phyloP scores from a whole-genome alignment of 306 rosid genomes.

The Prinsepia uniflora region DNA sequence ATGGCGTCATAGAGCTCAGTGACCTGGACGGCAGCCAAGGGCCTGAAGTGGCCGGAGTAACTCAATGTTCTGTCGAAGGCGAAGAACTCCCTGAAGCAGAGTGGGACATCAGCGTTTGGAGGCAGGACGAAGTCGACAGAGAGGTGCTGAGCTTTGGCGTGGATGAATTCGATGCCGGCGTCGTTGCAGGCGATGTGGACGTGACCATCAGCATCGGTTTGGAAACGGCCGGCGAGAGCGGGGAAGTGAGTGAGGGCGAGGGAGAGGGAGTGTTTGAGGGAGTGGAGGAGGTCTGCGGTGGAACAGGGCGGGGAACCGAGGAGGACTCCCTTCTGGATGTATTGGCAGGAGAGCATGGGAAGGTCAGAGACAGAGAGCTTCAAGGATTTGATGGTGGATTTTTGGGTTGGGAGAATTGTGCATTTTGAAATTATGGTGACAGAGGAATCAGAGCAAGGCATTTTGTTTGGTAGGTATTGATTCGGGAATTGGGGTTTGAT shows the following conservation, averaged over 20 bases:
- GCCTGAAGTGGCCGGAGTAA: constrained; percentile 58
- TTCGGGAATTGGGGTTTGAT: background rate
- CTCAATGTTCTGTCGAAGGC: constrained; percentile 57
- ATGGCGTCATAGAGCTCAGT: constrained; percentile 75
- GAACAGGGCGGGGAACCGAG: constrained; percentile 52
- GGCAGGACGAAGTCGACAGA: constrained; percentile 24
- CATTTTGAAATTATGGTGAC: constrained; percentile 55
- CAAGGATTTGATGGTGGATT: constrained; percentile 45
- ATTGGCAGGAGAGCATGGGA: constrained; percentile 88
- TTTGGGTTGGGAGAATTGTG: constrained; percentile 44
- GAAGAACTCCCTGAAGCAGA: constrained; percentile 64
- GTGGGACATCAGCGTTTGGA: constrained; percentile 45
- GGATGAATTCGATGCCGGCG: constrained; percentile 66
- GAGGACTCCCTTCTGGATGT: constrained; percentile 78
- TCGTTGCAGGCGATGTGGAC: constrained; percentile 64
- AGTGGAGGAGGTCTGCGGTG: constrained; percentile 38
- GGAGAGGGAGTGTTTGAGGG: constrained; percentile 60
- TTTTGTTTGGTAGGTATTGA: constrained; percentile 15
- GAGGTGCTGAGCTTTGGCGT: constrained; percentile 62
- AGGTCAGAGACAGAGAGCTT: constrained; percentile 79
- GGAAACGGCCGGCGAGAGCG: constrained; percentile 70
- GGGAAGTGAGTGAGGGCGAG: constrained; percentile 60
- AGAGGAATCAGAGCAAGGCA: constrained; percentile 74
- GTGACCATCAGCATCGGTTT: constrained; percentile 49
- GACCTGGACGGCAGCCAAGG: constrained; percentile 69